Percentiles rank a stretch among this genome's conserved stretches.
Evolutionary conservation across 176 grass and related monocot genomes (phyloP).

Genomic region (Oryza coarctata): DNA sequence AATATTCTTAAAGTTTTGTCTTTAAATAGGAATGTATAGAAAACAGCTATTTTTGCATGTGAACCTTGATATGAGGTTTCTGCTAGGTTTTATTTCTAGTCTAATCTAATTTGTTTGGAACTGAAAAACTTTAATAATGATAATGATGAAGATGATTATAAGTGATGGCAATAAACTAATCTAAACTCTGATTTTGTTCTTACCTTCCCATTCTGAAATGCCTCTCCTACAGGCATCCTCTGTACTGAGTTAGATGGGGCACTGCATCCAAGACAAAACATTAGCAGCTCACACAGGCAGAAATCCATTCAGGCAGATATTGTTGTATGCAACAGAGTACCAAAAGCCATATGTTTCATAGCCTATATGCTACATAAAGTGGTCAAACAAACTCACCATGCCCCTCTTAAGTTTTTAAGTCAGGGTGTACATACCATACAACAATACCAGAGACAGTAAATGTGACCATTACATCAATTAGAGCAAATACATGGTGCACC

Average conservation of each 20-base stretch:
- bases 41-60: too few relatives aligned
- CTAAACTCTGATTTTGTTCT: background rate
- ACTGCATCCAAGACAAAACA: slow-evolving; percentile 49
- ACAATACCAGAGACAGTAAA: slow-evolving; percentile 36
- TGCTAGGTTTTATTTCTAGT: too few relatives aligned
- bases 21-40: too few relatives aligned
- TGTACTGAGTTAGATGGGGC: slow-evolving; percentile 26
- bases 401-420: slow-evolving; percentile 16
- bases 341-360: slow-evolving; percentile 18
- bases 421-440: slow-evolving; percentile 47
- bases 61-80: too few relatives aligned
- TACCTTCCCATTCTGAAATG: slow-evolving; percentile 56
- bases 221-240: slow-evolving; percentile 34
- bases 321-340: slow-evolving; percentile 5
- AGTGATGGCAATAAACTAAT: background rate
- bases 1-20: too few relatives aligned
- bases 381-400: slow-evolving; percentile 26
- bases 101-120: too few relatives aligned
- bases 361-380: background rate
- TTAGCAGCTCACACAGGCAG: slow-evolving; percentile 31
- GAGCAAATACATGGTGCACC: slow-evolving; percentile 31
- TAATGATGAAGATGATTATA: too few relatives aligned
- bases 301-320: slow-evolving; percentile 20
- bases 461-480: slow-evolving; percentile 23
- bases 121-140: too few relatives aligned